Evolutionary conservation across 768 basidiomycete species (phyloP), one percentile per base, ranked within the genome.

Genomic region (Pulveroboletus sp.): DNA sequence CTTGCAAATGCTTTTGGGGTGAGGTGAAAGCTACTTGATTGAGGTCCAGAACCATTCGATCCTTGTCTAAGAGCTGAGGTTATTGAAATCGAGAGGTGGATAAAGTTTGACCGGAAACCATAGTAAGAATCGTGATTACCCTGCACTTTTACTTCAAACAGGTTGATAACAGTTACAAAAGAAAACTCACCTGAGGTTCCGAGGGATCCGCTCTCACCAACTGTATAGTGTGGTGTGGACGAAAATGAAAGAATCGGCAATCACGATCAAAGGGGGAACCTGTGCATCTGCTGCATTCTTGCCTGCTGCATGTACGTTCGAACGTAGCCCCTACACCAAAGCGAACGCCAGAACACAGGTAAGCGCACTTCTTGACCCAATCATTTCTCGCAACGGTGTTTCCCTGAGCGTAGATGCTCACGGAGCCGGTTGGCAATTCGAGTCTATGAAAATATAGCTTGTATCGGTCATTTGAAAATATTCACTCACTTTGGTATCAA

Each of bases 91-190:
- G 93, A 93, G 46, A 94, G 77, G 65, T 98, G 94, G 40, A 97
- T 85, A 63, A 91, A 94, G 68, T 97, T 87, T 6, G 93, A 95
- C 31, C 94, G 85, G 67, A 97, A 97, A 8, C 81, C 88, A 50
- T 80, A 79, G 68, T 82, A 95, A 0, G 92, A 92, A 67, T 97
- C 94, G 23, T 75, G 69, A 19, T 57, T 49, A 40, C 71, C 74
- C 78, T 79, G 53, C 2, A 41, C 32, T 43, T n/a, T n/a, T 3
- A 7, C 34, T 46, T 59, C 45, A 50, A 29, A 25, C 25, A 23
- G 23, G 14, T 17, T 8, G 6, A 23, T 20, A 12, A 25, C 40
- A 34, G 16, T 16, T 37, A 23, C 16, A 35, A 9, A 31, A 45
- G 31, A n/a, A n/a, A 25, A 59, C 69, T 43, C 33, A 82, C 87